phyloP scores from a whole-genome alignment of 257 asterid species.

The Petrea volubilis region DNA sequence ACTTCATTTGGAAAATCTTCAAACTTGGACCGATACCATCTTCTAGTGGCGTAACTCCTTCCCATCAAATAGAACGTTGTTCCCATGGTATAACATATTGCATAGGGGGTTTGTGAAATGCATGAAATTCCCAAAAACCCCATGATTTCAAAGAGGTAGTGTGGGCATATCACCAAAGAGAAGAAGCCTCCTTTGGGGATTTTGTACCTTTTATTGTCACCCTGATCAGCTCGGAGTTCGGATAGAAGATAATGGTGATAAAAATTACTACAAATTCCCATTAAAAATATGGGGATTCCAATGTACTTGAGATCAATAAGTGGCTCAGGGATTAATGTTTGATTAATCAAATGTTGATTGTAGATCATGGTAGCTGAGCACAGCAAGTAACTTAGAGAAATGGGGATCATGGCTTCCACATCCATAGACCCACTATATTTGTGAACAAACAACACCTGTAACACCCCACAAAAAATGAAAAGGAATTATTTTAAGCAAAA shows the following conservation, averaged over 20 bases:
- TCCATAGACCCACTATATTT: conserved; percentile 52
- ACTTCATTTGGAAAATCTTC: conserved; percentile 56
- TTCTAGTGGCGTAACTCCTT: conserved; percentile 64
- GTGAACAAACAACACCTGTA: conserved; percentile 77
- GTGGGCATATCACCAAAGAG: conserved; percentile 56
- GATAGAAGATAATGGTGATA: conserved; percentile 73
- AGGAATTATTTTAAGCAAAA: no score
- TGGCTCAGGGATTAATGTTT: conserved; percentile 47
- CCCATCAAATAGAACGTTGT: conserved; percentile 45
- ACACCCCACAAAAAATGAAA: no score
- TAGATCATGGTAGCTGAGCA: conserved; percentile 46
- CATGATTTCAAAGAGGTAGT: conserved; percentile 56
- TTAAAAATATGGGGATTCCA: conserved; percentile 39
- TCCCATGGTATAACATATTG: conserved; percentile 38
- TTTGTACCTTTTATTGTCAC: conserved; percentile 51
- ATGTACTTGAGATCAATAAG: conserved; percentile 37
- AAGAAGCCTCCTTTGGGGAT: conserved; percentile 66
- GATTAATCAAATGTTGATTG: conserved; percentile 36
- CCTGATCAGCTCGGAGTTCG: conserved; percentile 41
- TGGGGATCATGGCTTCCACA: conserved; percentile 36
- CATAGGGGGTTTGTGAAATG: conserved; percentile 53
- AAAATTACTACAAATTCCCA: conserved; percentile 60
- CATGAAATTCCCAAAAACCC: conserved; percentile 60
- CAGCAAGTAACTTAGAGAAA: conserved; percentile 52
- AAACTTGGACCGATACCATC: conserved; percentile 68